Percentiles rank a stretch among this genome's conserved stretches.
phyloP scores from a whole-genome alignment of 2,329 filamentous ascomycete species.

The Botryotinia convoluta region DNA sequence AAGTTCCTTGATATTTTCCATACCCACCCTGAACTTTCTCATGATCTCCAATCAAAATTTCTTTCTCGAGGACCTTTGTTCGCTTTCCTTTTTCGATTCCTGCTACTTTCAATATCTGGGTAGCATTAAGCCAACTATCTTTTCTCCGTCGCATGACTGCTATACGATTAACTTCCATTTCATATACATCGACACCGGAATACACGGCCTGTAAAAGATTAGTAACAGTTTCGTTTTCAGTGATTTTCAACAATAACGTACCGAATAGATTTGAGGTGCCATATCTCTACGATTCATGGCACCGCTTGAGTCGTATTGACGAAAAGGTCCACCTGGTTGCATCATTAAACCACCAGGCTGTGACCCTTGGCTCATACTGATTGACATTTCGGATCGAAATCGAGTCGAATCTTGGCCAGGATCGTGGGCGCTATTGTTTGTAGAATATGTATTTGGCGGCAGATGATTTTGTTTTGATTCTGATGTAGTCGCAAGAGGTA shows the following conservation, averaged over 20 bases:
- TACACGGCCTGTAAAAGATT: constrained; percentile 67
- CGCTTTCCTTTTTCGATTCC: constrained; percentile 97
- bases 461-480: constrained; percentile 35
- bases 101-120: constrained; percentile 95
- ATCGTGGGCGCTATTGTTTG: constrained; percentile 29
- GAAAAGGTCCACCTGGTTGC: constrained; percentile 35
- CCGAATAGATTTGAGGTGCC: constrained; percentile 60
- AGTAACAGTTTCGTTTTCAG: constrained; percentile 17
- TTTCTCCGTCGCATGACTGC: constrained; percentile 94
- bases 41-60: constrained; percentile 92
- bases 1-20: constrained; percentile 98
- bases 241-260: constrained; percentile 40
- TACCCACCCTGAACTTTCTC: constrained; percentile 99
- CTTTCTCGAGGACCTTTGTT: constrained; percentile 96
- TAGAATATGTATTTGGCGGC: constrained; percentile 27
- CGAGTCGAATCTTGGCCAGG: constrained; percentile 26
- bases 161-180: constrained; percentile 93
- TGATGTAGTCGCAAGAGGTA: constrained; percentile 34
- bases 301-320: constrained; percentile 35
- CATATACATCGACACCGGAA: constrained; percentile 93
- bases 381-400: constrained; percentile 35
- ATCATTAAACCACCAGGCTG: constrained; percentile 38
- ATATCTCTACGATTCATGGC: constrained; percentile 30
- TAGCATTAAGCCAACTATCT: constrained; percentile 97
- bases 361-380: constrained; percentile 38